Evolutionary conservation across 2,329 filamentous ascomycete species (phyloP).

Genomic region (Xylariales sp.): DNA sequence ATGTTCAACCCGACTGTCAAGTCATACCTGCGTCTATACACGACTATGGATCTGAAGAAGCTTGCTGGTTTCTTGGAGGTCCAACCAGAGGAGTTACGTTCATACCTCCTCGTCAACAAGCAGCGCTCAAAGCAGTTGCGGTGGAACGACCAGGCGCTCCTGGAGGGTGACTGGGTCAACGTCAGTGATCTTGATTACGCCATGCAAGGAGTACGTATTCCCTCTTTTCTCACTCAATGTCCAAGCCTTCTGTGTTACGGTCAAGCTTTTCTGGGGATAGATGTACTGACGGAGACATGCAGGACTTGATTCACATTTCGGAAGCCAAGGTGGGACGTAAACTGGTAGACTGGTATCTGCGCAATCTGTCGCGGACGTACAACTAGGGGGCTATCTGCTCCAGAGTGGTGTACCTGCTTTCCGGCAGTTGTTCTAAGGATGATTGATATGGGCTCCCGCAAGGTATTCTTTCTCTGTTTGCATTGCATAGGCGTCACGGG

Average conservation of each 20-base stretch:
- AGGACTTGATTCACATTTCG: slow-evolving; percentile 97
- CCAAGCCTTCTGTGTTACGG: slow-evolving; percentile 15
- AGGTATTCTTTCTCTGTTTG: slow-evolving; percentile 26
- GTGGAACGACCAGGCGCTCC: slow-evolving; percentile 83
- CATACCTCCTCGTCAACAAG: slow-evolving; percentile 95
- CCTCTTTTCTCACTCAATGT: slow-evolving; percentile 9
- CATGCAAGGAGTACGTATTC: slow-evolving; percentile 74
- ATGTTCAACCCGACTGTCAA: slow-evolving; percentile 97
- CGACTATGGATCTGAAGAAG: slow-evolving; percentile 98
- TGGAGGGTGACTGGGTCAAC: slow-evolving; percentile 90
- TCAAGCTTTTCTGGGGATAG: slow-evolving; percentile 20
- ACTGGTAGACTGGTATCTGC: slow-evolving; percentile 97
- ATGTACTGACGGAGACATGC: slow-evolving; percentile 20
- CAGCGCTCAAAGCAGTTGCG: slow-evolving; percentile 95
- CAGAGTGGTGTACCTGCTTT: neutral
- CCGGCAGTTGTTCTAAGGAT: slow-evolving; percentile 1
- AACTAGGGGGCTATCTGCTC: slow-evolving; percentile 39
- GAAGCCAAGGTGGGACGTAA: slow-evolving; percentile 97
- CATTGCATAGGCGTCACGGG: slow-evolving; percentile 35
- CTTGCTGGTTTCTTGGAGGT: slow-evolving; percentile 96
- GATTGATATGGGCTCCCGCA: slow-evolving; percentile 20
- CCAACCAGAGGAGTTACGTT: slow-evolving; percentile 89
- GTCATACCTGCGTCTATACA: slow-evolving; percentile 98
- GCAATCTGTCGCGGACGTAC: slow-evolving; percentile 94
- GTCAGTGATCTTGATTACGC: slow-evolving; percentile 96